Base-by-base conservation (phyloP, 139 green algal species). In the Haematococcus lacustris region DNA sequence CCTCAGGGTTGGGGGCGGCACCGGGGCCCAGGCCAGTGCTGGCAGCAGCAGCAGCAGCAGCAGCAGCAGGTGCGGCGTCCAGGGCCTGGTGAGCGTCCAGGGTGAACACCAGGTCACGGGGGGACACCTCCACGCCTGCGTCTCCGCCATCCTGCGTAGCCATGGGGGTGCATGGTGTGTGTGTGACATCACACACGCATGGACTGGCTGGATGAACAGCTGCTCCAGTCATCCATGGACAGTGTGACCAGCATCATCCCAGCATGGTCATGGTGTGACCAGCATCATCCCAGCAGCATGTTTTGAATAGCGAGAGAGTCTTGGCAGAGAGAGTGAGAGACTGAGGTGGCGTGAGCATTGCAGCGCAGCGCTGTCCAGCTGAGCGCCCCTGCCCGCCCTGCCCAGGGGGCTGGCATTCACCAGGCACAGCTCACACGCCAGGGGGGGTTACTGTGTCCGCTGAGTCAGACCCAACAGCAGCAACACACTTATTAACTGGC, bases 71-170 rank as follows among this genome's bases (percentile, higher is more conserved):
- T 21, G 65, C 47, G 13, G 76, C 73, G 5, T 66, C 69, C 0
- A 75, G 76, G 3, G 72, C 82, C 1, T 83, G 76, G 7, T 87
- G 75, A 1, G 87, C 88, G 4, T 76, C 51, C 25, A 97, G 74
- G 6, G 79, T 88, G 77, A 93, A 98, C 23, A 98, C 87, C 13
- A 98, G 87, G 86, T 99, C 95, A 23, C 95, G 82, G 0, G 95
- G 95, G 5, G 86, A 93, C 0, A 81, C 90, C 23, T 95, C 87
- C 25, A 97, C 86, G 4, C 76, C 83, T 2, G 94, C 88, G 77
- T 99, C 94, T 0, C 93, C 93, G 9, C 84, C 90, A 73, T 97
- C 92, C 84, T 94, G 82, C 32, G 66, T 59, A n/a, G 43, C 43
- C 43, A 28, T 53, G 43, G 9, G 43, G 43, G 9, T 17, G 43